These are phyloP conservation scores for Calonectria pauciramosa DNA, from an alignment of 2,329 filamentous ascomycete genomes.

Conservation along the genomic window DNA sequence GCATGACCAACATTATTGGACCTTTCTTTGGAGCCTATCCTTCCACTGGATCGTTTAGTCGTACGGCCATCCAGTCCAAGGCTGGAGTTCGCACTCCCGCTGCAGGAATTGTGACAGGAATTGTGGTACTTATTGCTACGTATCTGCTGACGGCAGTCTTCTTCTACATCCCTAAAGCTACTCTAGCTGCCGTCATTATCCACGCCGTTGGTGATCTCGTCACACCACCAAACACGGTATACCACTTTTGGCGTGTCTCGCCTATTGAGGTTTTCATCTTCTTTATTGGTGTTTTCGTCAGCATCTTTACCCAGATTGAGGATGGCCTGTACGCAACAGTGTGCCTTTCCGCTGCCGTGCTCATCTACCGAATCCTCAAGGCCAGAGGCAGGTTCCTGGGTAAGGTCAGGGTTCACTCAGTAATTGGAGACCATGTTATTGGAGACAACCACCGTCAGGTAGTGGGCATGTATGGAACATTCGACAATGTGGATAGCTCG, in stretches of 20 bases:
- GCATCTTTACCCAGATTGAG: slow-evolving; percentile 90
- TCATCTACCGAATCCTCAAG: slow-evolving; percentile 87
- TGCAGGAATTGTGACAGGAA: slow-evolving; percentile 88
- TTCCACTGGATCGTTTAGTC: slow-evolving; percentile 94
- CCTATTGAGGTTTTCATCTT: slow-evolving; percentile 93
- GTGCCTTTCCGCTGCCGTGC: slow-evolving; percentile 79
- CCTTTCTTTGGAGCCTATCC: slow-evolving; percentile 94
- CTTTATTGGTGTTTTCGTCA: slow-evolving; percentile 92
- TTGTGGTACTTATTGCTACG: slow-evolving; percentile 89
- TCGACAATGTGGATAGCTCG: slow-evolving; percentile 62
- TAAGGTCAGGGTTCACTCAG: slow-evolving; percentile 75
- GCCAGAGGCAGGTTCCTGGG: slow-evolving; percentile 89
- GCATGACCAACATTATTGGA: slow-evolving; percentile 88
- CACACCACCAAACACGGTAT: slow-evolving; percentile 90
- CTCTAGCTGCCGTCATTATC: slow-evolving; percentile 90
- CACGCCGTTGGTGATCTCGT: slow-evolving; percentile 95
- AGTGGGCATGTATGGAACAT: slow-evolving; percentile 69
- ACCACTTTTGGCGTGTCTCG: slow-evolving; percentile 95
- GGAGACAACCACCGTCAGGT: slow-evolving; percentile 68
- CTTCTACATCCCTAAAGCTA: slow-evolving; percentile 90
- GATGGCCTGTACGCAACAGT: slow-evolving; percentile 93
- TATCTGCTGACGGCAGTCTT: slow-evolving; percentile 91
- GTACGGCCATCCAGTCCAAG: slow-evolving; percentile 97
- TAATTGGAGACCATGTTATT: slow-evolving; percentile 81
- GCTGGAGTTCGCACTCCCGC: slow-evolving; percentile 94